These are phyloP conservation scores for Ampelomyces quisqualis DNA, from an alignment of 2,329 filamentous ascomycete species.

Conservation along the genomic window DNA sequence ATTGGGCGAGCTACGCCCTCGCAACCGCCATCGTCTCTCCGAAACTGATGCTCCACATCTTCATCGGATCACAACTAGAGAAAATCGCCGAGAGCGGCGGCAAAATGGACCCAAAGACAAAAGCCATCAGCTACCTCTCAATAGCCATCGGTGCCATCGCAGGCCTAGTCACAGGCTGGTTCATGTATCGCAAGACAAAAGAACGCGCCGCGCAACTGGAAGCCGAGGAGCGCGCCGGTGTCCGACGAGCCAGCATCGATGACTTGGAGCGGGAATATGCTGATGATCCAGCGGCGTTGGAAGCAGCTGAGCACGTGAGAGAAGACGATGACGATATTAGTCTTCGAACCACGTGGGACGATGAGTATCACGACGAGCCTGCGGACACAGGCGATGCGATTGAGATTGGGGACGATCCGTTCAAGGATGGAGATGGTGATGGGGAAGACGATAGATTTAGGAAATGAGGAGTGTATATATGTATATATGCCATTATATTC, in stretches of 20 bases:
- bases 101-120: constrained; percentile 76
- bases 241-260: constrained; percentile 34
- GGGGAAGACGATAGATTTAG: constrained; percentile 23
- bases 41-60: constrained; percentile 88
- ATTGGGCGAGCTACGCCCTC: constrained; percentile 70
- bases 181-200: constrained; percentile 72
- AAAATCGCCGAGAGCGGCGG: constrained; percentile 79
- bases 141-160: constrained; percentile 72
- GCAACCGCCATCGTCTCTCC: constrained; percentile 81
- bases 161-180: constrained; percentile 73
- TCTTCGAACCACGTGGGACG: constrained; percentile 52
- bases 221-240: constrained; percentile 47
- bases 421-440: constrained; percentile 45
- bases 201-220: constrained; percentile 53
- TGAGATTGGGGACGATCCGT: constrained; percentile 47
- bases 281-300: constrained; percentile 49
- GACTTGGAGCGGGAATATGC: constrained; percentile 45
- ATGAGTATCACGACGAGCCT: constrained; percentile 47
- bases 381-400: constrained; percentile 46
- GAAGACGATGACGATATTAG: constrained; percentile 56
- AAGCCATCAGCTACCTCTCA: constrained; percentile 78
- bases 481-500: background rate
- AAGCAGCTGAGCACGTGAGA: constrained; percentile 42
- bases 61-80: constrained; percentile 83
- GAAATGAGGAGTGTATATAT: constrained; percentile 2